phyloP scores from a whole-genome alignment of 352 stramenopile species.

The Phytophthora hibernalis region DNA sequence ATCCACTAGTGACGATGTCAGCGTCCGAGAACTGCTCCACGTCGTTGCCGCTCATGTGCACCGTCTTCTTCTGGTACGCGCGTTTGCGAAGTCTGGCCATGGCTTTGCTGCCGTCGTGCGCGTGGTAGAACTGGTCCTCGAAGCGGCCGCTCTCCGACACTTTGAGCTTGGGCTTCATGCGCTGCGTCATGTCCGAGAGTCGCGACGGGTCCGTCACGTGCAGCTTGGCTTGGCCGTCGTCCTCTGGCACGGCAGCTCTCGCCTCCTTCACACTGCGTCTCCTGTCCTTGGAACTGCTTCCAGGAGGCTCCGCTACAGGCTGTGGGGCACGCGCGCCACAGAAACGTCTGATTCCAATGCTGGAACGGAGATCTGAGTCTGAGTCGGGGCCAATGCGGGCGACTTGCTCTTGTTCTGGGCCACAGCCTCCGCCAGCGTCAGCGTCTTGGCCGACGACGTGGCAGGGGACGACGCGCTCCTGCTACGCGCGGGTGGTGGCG shows the following conservation, averaged over 20 bases:
- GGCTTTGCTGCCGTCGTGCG: slow-evolving; percentile 77
- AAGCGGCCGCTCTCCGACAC: slow-evolving; percentile 86
- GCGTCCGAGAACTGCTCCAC: slow-evolving; percentile 89
- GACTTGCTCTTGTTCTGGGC: slow-evolving; percentile 21
- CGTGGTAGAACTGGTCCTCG: slow-evolving; percentile 90
- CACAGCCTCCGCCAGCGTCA: slow-evolving; percentile 29
- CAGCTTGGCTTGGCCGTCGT: slow-evolving; percentile 29
- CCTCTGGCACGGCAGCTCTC: slow-evolving; percentile 30
- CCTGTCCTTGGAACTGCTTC: slow-evolving; percentile 7
- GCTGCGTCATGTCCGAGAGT: slow-evolving; percentile 34
- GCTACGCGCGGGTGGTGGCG: background rate
- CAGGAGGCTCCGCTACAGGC: slow-evolving; percentile 11
- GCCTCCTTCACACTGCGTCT: background rate
- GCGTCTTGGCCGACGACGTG: slow-evolving; percentile 24
- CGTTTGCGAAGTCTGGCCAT: slow-evolving; percentile 86
- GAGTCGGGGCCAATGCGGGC: background rate
- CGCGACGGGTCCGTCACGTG: slow-evolving; percentile 28
- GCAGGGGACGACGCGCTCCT: slow-evolving; percentile 31
- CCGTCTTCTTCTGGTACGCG: slow-evolving; percentile 71
- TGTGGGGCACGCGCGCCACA: slow-evolving; percentile 6
- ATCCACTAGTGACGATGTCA: slow-evolving; percentile 82
- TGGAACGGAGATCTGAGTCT: slow-evolving; percentile 7
- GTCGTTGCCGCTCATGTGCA: slow-evolving; percentile 79
- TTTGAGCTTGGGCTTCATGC: slow-evolving; percentile 70
- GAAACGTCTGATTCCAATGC: background rate